Percentiles rank a stretch among this genome's conserved stretches.
phyloP scores from a whole-genome alignment of 192 early-diverging fungal genomes.

The Coemansia sp. region DNA sequence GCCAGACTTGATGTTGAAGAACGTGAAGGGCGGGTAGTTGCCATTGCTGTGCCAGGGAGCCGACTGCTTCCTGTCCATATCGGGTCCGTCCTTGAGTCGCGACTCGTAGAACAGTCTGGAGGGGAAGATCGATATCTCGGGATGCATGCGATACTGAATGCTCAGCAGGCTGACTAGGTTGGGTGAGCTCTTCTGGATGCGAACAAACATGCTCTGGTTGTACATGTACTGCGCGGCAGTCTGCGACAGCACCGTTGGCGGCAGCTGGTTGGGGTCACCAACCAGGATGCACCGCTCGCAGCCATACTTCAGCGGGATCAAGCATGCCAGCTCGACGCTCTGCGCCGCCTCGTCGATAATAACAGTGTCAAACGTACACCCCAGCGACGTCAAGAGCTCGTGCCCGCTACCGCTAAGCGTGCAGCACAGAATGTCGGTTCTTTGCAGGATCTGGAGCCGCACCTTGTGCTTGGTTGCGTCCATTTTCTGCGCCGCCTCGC shows the following conservation, averaged over 20 bases:
- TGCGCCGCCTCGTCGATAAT: conserved; percentile 98
- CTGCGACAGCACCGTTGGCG: conserved; percentile 83
- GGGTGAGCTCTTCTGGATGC: conserved; percentile 70
- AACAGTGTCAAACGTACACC: conserved; percentile 73
- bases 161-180: conserved; percentile 73
- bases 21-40: conserved; percentile 70
- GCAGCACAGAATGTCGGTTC: conserved; percentile 80
- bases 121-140: conserved; percentile 81
- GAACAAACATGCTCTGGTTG: conserved; percentile 86
- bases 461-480: conserved; percentile 56
- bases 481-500: conserved; percentile 43
- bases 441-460: conserved; percentile 64
- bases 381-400: conserved; percentile 66
- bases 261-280: conserved; percentile 93
- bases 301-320: conserved; percentile 87
- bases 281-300: conserved; percentile 82
- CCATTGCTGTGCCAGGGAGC: conserved; percentile 71
- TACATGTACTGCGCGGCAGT: conserved; percentile 67
- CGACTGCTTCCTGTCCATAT: conserved; percentile 58
- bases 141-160: conserved; percentile 98
- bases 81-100: conserved; percentile 70
- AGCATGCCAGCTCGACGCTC: conserved; percentile 77
- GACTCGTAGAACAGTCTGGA: conserved; percentile 77
- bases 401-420: conserved; percentile 88
- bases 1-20: conserved; percentile 71